Base-by-base conservation (phyloP, 805 yeast genomes). In the Pichia scutulata region DNA sequence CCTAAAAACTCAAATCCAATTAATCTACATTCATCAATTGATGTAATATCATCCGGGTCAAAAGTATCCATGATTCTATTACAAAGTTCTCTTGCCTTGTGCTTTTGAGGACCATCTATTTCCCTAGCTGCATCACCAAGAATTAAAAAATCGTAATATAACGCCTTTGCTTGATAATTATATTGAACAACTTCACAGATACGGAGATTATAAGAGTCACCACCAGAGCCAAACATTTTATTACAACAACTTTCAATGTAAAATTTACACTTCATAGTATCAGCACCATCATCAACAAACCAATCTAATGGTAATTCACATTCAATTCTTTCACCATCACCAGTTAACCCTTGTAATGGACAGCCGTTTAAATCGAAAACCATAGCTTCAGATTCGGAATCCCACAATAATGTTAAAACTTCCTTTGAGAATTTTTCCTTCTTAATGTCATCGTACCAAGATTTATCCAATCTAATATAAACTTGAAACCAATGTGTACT, bases 401-500 rank as follows among this genome's bases (percentile, higher is more conserved):
- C 95, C 88, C 95, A 90, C 9, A 47, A 22, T 24, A 57, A 51
- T 16, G 53, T 50, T 10, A 57, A 30, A 8, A 36, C 39, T 44
- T 55, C 50, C 12, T 21, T 25, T 28, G 33, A 13, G 10, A 28
- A 36, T 22, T 47, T 40, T n/a, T 41, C 44, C 55, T 88, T 83
- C 52, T 87, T 77, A 48, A 84, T 70, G 16, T 74, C 72, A 22
- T 71, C 63, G 10, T 69, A 57, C 86, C 87, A 83, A 3, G 72
- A 64, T 16, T 70, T 57, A 0, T 96, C 96, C 6, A 92, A 70
- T n/a, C 71, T 70, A 51, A 87, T 67, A 14, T 74, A 68, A 21
- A 92, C 69, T 57, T 80, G 77, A 68, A 93, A 89, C 99, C 99
- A 92, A 56, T 89, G 95, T 1, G 98, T 86, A 52, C 92, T 84